A percentile compares a stretch with the other conserved stretches of the same genome.
Conservation (phyloP, 768 basidiomycete species). For the Suillus bovinus region DNA sequence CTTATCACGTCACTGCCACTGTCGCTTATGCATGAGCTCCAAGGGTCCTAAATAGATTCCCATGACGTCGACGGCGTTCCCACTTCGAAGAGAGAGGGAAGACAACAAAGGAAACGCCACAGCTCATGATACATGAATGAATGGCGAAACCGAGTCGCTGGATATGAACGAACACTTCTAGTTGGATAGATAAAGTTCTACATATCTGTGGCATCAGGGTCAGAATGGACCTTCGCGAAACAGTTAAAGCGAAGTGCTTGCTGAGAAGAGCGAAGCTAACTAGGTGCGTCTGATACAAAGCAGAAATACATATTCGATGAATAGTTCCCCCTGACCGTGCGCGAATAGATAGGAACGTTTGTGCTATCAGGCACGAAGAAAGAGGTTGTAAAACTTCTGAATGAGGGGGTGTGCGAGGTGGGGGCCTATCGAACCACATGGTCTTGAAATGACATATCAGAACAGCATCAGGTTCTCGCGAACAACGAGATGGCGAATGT, state of each 20-base stretch:
- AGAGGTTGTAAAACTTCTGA: neutral
- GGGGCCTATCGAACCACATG: neutral
- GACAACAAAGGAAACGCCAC: neutral
- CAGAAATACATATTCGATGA: neutral
- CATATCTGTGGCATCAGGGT: neutral
- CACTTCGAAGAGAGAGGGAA: neutral
- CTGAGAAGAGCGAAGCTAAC: neutral
- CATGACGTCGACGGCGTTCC: neutral
- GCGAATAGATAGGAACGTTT: neutral
- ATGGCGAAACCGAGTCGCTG: neutral
- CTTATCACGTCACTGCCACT: neutral
- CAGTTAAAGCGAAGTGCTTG: neutral
- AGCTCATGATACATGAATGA: neutral
- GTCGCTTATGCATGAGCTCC: too few relatives aligned
- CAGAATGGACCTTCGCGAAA: neutral
- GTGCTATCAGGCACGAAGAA: neutral
- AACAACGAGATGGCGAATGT: neutral
- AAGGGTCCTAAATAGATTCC: neutral
- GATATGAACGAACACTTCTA: neutral
- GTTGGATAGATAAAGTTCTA: neutral
- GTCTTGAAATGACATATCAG: neutral
- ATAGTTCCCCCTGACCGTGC: neutral
- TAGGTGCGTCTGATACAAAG: neutral
- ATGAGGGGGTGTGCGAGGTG: too few relatives aligned
- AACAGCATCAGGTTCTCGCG: neutral